phyloP scores from a whole-genome alignment of 164 flowering plant genomes.

The Magnolia kwangsiensis region DNA sequence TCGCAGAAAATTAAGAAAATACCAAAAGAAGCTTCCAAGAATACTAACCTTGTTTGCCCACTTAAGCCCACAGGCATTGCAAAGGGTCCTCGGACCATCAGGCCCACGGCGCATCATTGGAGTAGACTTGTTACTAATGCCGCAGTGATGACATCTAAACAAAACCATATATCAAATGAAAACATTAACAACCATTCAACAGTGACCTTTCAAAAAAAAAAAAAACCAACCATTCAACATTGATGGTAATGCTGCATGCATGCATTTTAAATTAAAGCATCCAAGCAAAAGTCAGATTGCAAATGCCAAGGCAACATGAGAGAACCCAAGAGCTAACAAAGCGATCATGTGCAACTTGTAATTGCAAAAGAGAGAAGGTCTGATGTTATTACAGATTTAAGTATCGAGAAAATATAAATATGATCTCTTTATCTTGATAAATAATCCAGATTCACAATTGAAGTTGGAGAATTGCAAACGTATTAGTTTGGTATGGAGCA shows the following conservation, averaged over 20 bases:
- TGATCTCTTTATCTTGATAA: no score
- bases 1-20: not conserved
- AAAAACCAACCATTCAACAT: not conserved
- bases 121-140: constrained; percentile 19
- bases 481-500: no score
- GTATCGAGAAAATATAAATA: not conserved
- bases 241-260: not conserved
- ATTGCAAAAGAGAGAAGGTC: not conserved
- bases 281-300: not conserved
- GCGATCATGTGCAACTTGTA: not conserved
- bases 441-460: no score
- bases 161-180: not conserved
- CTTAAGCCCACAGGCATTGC: constrained; percentile 29
- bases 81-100: constrained; percentile 19
- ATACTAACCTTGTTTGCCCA: constrained; percentile 24
- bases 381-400: not conserved
- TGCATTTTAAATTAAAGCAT: not conserved
- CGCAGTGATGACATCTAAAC: constrained; percentile 19
- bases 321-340: not conserved
- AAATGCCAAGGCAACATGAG: not conserved
- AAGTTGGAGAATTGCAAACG: no score
- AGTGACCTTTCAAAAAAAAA: no score
- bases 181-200: not conserved
- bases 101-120: constrained; percentile 29
- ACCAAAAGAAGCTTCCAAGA: not conserved